phyloP scores from a whole-genome alignment of 768 basidiomycete species.

The Phanerochaete sordida region DNA sequence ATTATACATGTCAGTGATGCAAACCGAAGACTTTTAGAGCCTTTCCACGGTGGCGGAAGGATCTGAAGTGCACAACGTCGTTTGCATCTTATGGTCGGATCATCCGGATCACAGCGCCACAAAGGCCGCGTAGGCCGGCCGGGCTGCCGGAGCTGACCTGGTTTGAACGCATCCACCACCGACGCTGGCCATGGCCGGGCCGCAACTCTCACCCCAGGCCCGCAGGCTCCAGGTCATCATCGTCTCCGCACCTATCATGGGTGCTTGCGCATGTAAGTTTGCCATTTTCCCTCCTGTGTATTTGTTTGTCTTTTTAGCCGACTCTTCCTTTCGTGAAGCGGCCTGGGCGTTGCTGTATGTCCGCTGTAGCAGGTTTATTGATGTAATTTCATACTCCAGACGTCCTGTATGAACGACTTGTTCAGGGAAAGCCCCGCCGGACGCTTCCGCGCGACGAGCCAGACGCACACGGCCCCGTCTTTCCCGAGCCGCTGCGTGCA shows the following conservation, averaged over 20 bases:
- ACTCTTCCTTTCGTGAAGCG: not conserved
- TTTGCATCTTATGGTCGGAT: no score
- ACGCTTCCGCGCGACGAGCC: conserved; percentile 28
- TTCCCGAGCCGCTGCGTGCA: conserved; percentile 9
- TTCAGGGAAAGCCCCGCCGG: conserved; percentile 47
- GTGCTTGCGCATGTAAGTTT: conserved; percentile 56
- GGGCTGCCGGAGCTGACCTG: no score
- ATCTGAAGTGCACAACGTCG: no score
- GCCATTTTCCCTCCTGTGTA: not conserved
- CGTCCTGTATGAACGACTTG: conserved; percentile 63
- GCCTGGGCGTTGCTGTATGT: no score
- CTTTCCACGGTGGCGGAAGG: no score
- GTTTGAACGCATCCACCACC: not conserved
- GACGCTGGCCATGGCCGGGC: not conserved
- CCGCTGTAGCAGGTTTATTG: not conserved
- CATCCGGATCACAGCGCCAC: conserved; percentile 2
- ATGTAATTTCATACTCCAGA: conserved; percentile 32
- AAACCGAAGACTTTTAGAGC: no score
- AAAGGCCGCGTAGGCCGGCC: not conserved
- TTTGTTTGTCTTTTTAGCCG: not conserved
- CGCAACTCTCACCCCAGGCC: conserved; percentile 38
- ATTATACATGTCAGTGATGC: no score
- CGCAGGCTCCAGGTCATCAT: conserved; percentile 52
- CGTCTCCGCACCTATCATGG: conserved; percentile 60
- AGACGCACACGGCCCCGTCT: not conserved